Base-by-base conservation (phyloP, 352 stramenopile genomes). In the Halophytophthora batemanensis region DNA sequence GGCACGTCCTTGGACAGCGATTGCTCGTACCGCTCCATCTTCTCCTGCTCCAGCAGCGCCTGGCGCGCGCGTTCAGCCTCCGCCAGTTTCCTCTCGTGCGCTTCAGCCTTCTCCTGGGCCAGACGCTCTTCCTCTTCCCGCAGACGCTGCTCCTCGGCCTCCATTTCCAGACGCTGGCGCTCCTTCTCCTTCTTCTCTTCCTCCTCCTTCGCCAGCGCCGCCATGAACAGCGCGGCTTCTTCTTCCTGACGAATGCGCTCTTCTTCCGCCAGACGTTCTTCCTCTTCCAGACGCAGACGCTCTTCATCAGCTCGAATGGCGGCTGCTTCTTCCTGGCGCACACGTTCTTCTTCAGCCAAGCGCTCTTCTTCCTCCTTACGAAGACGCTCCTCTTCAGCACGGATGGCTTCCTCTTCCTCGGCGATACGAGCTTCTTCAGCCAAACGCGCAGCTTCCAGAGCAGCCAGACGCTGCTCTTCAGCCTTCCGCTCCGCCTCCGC, bases 1-100 rank as follows among this genome's bases (percentile, higher is more conserved):
- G 84, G 84, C 44, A 94, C 84, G 52, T 94, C 82, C 64, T 89
- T 91, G 33, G 76, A 89, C 25, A 93, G 56, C 31, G 84, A 94
- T 50, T 92, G 79, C 58, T 92, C 82, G 51, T 94, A 94, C 61
- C 89, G 88, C 25, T 86, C 82, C 19, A 73, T 78, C 65, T 89
- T 77, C 51, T 88, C 75, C 36, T 76, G 69, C 46, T 82, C 64
- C n/a, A 87, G 56, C 22, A 64, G 71, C 49, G 78, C 65, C 19
- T 71, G 65, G 1, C 64, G 72, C 14, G 66, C 62, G 19, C 69
- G 74, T 45, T 89, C 76, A 6, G 70, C 77, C 34, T 77, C 73
- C 3, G 73, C 72, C 4, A 71, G 57, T 15, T 66, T 74, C 3
- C 73, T 69, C 41, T 90, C 77, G 3, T 60, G 61, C 35, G 67